Evolutionary conservation across 164 flowering plant species (phyloP).

Genomic region (Stephania yunnanensis): DNA sequence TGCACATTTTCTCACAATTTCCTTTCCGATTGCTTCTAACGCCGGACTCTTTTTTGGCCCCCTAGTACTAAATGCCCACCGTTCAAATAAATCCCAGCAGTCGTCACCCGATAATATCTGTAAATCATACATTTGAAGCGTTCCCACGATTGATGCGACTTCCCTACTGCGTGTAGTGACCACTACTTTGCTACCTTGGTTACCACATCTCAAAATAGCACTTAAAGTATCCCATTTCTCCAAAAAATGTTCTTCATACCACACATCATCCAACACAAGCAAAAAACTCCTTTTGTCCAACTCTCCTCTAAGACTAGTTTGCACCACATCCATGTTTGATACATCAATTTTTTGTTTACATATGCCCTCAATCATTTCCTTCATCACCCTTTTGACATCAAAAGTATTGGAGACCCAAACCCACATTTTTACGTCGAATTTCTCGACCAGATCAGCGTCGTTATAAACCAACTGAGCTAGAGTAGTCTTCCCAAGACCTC

Average conservation of each 20-base stretch:
- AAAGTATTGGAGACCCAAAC: not conserved
- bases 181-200: not conserved
- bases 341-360: not conserved
- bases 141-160: slow-evolving; percentile 1
- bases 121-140: not conserved
- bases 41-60: not conserved
- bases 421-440: not conserved
- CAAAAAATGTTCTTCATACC: not conserved
- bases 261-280: slow-evolving; percentile 7
- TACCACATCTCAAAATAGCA: not conserved
- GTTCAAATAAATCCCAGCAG: not conserved
- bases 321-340: not conserved
- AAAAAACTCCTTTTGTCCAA: not conserved
- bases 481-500: slow-evolving; percentile 3
- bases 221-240: not conserved
- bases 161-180: not conserved
- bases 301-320: not conserved
- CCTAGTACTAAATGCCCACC: not conserved
- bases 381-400: slow-evolving; percentile 2
- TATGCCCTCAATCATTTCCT: not conserved
- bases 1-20: not conserved
- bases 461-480: not conserved
- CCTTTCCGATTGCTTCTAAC: not conserved
- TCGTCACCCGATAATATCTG: not conserved
- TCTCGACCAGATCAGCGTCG: not conserved